Percentiles rank a stretch among this genome's conserved stretches.
These are phyloP conservation scores for Rhododendron simsii DNA, from an alignment of 148 eudicot species.

Conservation along the genomic window DNA sequence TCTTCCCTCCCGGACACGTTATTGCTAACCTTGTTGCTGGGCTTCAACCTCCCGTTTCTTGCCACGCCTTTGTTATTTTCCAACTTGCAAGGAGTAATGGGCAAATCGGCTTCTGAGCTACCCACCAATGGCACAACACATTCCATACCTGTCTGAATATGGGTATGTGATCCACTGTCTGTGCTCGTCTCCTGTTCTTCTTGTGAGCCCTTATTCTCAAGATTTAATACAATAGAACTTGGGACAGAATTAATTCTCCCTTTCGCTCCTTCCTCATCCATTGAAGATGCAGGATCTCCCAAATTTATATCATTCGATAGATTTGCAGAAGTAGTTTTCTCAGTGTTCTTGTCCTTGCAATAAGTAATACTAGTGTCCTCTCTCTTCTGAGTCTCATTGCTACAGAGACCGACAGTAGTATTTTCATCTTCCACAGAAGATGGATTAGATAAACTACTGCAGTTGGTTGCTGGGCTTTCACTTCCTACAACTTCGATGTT, in stretches of 20 bases:
- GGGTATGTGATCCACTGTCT: conserved; percentile 32
- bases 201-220: conserved; percentile 20
- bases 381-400: conserved; percentile 30
- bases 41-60: conserved; percentile 27
- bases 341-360: conserved; percentile 17
- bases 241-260: conserved; percentile 15
- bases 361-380: conserved; percentile 26
- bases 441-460: conserved; percentile 85
- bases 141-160: conserved; percentile 22
- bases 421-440: conserved; percentile 90
- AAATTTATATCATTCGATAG: conserved; percentile 11
- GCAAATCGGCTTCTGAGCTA: conserved; percentile 40
- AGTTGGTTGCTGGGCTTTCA: conserved; percentile 68
- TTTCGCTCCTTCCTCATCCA: conserved; percentile 30
- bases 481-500: conserved; percentile 37
- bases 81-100: conserved; percentile 59
- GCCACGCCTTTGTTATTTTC: conserved; percentile 41
- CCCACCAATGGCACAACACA: conserved; percentile 23
- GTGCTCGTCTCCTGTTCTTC: conserved; percentile 36
- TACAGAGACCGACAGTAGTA: conserved; percentile 35
- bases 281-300: conserved; percentile 15
- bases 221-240: conserved; percentile 21
- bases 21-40: conserved; percentile 26
- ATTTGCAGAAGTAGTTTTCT: conserved; percentile 15
- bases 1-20: conserved; percentile 32